Conservation (phyloP, 768 basidiomycete genomes). For the Termitomyces sp. region DNA sequence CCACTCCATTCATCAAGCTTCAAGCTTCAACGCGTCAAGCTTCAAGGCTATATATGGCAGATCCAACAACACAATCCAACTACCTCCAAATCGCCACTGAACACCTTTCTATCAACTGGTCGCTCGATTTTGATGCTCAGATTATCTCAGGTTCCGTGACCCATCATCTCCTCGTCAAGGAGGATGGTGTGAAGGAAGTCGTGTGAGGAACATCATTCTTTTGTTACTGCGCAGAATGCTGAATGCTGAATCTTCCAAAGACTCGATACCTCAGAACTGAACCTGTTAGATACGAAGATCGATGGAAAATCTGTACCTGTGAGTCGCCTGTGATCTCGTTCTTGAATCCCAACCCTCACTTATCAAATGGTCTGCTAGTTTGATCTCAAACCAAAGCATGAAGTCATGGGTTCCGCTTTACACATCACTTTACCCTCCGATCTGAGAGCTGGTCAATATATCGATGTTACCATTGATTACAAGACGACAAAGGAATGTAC, state of each 20-base stretch:
- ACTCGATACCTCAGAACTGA: slow-evolving; percentile 74
- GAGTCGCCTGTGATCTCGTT: slow-evolving; percentile 41
- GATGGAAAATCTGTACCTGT: slow-evolving; percentile 47
- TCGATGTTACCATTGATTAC: slow-evolving; percentile 63
- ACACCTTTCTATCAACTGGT: slow-evolving; percentile 76
- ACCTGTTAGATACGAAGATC: slow-evolving; percentile 52
- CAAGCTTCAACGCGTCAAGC: too few species aligned
- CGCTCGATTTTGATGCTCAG: slow-evolving; percentile 63
- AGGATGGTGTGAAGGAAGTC: slow-evolving; percentile 51
- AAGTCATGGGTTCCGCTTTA: slow-evolving; percentile 77
- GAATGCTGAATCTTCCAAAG: slow-evolving; percentile 26
- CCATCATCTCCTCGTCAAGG: slow-evolving; percentile 55
- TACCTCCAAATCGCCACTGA: slow-evolving; percentile 63
- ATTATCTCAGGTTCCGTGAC: slow-evolving; percentile 51
- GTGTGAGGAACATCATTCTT: slow-evolving; percentile 41
- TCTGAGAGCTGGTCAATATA: slow-evolving; percentile 37
- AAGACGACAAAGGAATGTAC: slow-evolving; percentile 69
- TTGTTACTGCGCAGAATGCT: not conserved
- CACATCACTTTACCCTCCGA: slow-evolving; percentile 49
- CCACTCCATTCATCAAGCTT: too few species aligned
- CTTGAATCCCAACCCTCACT: not conserved
- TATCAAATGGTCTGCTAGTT: slow-evolving; percentile 32
- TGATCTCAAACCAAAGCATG: slow-evolving; percentile 51
- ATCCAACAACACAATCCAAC: slow-evolving; percentile 81
- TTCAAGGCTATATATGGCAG: slow-evolving; percentile 18